Percentiles rank a stretch among this genome's conserved stretches.
Conservation (phyloP, 1,284 basidiomycete species). For the Pterulicium gracile region DNA sequence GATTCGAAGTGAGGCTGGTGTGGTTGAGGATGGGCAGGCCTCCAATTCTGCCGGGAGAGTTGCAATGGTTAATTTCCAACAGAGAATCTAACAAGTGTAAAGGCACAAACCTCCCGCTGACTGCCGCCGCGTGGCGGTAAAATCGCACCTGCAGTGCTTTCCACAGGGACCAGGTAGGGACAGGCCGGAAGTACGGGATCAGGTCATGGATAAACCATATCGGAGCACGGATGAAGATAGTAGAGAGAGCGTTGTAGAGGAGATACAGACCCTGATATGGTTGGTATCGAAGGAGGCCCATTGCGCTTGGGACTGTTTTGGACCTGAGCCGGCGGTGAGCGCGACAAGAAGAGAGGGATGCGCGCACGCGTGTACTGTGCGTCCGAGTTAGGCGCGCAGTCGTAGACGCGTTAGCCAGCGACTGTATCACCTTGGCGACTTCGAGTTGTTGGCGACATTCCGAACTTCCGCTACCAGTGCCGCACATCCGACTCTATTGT, state of each 20-base stretch:
- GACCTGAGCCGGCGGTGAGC: no score
- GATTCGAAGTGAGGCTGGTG: constrained; percentile 25
- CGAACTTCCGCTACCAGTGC: no score
- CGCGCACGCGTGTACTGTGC: no score
- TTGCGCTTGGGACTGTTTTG: no score
- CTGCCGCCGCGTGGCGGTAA: not conserved
- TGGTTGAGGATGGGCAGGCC: constrained; percentile 25
- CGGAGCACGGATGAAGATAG: constrained; percentile 34
- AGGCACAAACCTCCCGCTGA: not conserved
- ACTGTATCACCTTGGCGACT: no score
- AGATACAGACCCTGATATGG: constrained; percentile 31
- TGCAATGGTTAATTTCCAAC: not conserved
- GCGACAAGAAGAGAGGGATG: not conserved
- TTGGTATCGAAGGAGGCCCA: constrained; percentile 24
- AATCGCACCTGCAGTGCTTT: constrained; percentile 11
- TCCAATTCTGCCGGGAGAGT: constrained; percentile 20
- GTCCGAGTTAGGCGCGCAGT: no score
- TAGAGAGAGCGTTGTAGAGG: constrained; percentile 26
- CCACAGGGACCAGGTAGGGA: constrained; percentile 3
- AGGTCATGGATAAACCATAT: constrained; percentile 28
- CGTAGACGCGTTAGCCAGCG: no score
- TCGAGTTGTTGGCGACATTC: no score
- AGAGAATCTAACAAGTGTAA: not conserved
- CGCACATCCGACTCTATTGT: no score
- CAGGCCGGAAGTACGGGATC: constrained; percentile 20